phyloP scores from a whole-genome alignment of 176 grass and related monocot genomes.

The Musa beccarii region DNA sequence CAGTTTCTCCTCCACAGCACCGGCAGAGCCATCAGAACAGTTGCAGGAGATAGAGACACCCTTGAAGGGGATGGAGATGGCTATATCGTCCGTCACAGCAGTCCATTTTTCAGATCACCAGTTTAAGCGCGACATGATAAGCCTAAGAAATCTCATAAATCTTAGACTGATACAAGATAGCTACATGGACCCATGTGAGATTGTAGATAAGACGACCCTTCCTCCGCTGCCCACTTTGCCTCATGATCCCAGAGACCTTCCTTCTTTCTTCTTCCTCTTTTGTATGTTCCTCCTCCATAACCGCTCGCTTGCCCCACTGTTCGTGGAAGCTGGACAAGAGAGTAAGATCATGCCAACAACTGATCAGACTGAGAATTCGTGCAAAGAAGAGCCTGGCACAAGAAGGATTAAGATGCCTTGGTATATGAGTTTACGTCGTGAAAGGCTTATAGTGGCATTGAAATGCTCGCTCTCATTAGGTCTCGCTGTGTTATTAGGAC shows the following conservation, averaged over 20 bases:
- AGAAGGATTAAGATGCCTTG: background rate
- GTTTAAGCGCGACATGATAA: slow-evolving; percentile 16
- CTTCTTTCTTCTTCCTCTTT: slow-evolving; percentile 58
- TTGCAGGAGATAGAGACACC: slow-evolving; percentile 46
- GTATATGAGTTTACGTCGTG: slow-evolving; percentile 2
- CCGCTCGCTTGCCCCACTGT: slow-evolving; percentile 3
- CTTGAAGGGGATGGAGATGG: slow-evolving; percentile 62
- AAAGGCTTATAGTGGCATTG: slow-evolving; percentile 30
- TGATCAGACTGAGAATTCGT: slow-evolving; percentile 11
- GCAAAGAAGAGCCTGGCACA: slow-evolving; percentile 11
- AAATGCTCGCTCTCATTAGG: slow-evolving; percentile 54
- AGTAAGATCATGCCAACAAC: slow-evolving; percentile 27
- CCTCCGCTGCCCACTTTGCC: background rate
- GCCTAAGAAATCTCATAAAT: slow-evolving; percentile 43
- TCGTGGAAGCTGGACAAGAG: slow-evolving; percentile 1
- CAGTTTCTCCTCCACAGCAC: background rate
- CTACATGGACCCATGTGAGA: background rate
- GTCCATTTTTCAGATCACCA: background rate
- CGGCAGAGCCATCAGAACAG: slow-evolving; percentile 7
- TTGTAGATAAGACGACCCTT: background rate
- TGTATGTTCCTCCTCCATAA: slow-evolving; percentile 41
- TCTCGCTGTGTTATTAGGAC: slow-evolving; percentile 58
- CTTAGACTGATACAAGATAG: slow-evolving; percentile 34
- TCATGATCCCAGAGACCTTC: slow-evolving; percentile 22
- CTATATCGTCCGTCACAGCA: slow-evolving; percentile 7